A percentile compares a stretch with the other conserved stretches of the same genome.
Conservation (phyloP, 2,329 filamentous ascomycete genomes). For the Ophiostoma ulmi region DNA sequence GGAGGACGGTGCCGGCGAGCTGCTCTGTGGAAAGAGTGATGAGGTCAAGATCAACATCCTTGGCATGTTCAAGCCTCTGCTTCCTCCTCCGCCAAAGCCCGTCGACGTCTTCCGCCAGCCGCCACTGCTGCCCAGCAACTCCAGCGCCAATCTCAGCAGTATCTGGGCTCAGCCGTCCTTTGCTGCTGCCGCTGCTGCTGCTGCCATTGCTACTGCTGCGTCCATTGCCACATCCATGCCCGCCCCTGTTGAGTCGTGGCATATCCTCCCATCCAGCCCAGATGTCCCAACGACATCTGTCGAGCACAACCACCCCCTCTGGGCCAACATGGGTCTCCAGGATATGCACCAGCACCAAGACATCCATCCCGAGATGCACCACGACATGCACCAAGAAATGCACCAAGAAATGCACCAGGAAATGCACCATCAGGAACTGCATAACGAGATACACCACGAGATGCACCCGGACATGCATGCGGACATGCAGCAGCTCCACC, state of each 20-base stretch:
- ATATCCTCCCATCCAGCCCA: constrained; percentile 82
- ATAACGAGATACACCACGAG: constrained; percentile 5
- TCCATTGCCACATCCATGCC: constrained; percentile 26
- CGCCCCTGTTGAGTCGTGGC: constrained; percentile 79
- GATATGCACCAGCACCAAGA: constrained; percentile 49
- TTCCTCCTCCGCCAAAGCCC: constrained; percentile 79
- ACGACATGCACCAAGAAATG: constrained; percentile 4
- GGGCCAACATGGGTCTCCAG: constrained; percentile 61
- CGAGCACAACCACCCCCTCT: constrained; percentile 65
- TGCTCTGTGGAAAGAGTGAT: constrained; percentile 84
- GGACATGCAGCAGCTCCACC: constrained; percentile 38
- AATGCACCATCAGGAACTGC: constrained; percentile 33
- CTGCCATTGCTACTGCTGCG: constrained; percentile 31
- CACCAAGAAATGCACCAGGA: constrained; percentile 13
- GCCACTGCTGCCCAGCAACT: constrained; percentile 72
- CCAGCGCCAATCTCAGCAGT: constrained; percentile 62
- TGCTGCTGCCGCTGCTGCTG: constrained; percentile 49
- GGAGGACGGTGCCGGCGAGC: constrained; percentile 90
- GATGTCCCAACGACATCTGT: constrained; percentile 60
- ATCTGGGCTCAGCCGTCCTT: constrained; percentile 68
- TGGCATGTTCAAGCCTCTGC: constrained; percentile 78
- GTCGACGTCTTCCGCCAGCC: constrained; percentile 85
- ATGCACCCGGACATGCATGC: not conserved
- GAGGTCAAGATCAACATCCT: constrained; percentile 86
- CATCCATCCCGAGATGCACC: constrained; percentile 44